Base-by-base conservation (phyloP, 139 green algal species). In the Astrephomene gubernaculifera region DNA sequence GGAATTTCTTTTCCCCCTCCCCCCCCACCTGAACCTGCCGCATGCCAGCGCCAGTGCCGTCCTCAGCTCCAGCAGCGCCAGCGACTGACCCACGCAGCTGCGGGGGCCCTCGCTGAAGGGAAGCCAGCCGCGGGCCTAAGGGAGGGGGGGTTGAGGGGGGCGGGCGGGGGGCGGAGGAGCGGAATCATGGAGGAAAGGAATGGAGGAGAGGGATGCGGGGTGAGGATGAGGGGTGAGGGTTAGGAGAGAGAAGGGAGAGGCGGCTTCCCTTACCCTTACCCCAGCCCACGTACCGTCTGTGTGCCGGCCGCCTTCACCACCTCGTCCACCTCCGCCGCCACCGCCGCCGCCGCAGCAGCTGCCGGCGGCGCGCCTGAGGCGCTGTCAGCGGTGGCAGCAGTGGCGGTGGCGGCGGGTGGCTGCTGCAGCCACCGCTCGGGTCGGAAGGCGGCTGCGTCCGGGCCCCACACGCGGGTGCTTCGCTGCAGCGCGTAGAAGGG, bases 31-130 rank as follows among this genome's bases (percentile, higher is more conserved):
- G 70, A 78, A 83, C 8, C n/a, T 19, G n/a, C 65, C 86, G 19
- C 87, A 71, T 71, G 90, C 71, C 70, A 87, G 19, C 3, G 89
- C 89, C 69, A 92, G 43, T 38, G 64, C 85, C 4, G 74, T 71
- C 41, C 81, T 86, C 22, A 91, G 73, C 80, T 90, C 88, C 68
- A 91, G 64, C 57, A 90, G 31, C 17, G 88, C 88, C 65, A 91
- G 72, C 17, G 79, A 82, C 81, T 85, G 68, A 24, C 80, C 85
- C 29, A 91, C 61, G 79, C 88, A 91, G 88, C 71, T 91, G 44
- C 88, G 84, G 25, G 68, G 52, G 36, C 88, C 88, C 36, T 87
- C 79, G 38, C 79, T 88, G 88, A 89, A 91, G 0, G 88, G 88
- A 29, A 91, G 52, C 33, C 60, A 91, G 38, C 53, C 85, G n/a